Evolutionary conservation across 495 filamentous ascomycete species (phyloP).

Genomic region (Viridothelium virens): DNA sequence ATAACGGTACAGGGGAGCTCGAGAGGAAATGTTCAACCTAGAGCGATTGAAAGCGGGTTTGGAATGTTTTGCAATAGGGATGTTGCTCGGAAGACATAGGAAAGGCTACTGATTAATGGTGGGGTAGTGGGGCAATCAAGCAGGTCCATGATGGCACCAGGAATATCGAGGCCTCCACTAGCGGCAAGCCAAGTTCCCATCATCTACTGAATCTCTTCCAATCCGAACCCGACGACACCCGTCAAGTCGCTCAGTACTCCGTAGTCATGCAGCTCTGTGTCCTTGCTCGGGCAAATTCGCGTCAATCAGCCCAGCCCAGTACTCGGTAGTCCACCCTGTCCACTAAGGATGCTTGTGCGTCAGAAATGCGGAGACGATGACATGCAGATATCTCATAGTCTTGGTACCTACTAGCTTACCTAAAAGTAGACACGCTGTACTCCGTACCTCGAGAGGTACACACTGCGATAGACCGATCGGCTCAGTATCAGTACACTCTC

Average conservation of each 20-base stretch:
- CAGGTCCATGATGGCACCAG: not conserved
- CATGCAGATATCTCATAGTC: not conserved
- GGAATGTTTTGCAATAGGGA: not conserved
- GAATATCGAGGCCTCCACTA: not conserved
- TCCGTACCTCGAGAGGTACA: no score
- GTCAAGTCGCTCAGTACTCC: not conserved
- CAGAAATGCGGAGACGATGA: not conserved
- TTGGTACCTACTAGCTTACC: no score
- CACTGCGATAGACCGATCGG: no score
- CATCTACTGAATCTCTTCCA: not conserved
- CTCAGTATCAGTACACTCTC: no score
- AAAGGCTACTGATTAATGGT: not conserved
- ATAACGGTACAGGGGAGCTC: not conserved
- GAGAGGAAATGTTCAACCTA: not conserved
- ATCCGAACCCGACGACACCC: slow-evolving; percentile 6
- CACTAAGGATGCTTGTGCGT: not conserved
- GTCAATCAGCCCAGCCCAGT: not conserved
- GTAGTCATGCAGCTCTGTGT: not conserved
- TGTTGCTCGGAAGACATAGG: no score
- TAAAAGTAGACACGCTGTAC: no score
- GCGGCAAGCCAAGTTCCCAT: not conserved
- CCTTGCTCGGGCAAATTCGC: not conserved
- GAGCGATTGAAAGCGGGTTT: not conserved
- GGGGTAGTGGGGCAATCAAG: not conserved
- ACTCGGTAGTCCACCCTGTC: not conserved